Conservation (phyloP, 208 protist species). For the Kentomonas sorsogonicus region DNA sequence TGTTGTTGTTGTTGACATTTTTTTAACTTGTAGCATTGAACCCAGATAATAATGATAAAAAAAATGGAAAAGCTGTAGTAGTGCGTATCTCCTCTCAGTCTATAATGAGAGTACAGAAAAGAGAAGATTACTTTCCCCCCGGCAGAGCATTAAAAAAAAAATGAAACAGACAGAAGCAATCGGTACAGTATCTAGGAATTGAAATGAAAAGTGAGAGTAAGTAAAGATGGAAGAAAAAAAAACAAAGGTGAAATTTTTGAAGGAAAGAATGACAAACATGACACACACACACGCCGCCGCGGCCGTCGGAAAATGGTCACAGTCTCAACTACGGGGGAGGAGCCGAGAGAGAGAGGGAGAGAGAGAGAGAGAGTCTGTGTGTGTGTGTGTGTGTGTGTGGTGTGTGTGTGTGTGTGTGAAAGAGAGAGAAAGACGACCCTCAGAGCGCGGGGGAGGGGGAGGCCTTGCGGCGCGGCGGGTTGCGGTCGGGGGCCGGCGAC, state of each 20-base stretch:
- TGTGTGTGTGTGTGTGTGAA: too few relatives aligned
- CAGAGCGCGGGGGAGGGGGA: slow-evolving; percentile 36
- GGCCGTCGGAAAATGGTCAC: not conserved
- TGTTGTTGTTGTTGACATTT: too few relatives aligned
- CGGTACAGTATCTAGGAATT: not conserved
- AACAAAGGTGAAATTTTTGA: slow-evolving; percentile 7
- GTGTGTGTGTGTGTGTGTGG: slow-evolving; percentile 8
- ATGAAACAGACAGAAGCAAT: slow-evolving; percentile 9
- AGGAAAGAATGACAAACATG: not conserved
- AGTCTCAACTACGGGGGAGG: not conserved
- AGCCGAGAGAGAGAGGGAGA: not conserved
- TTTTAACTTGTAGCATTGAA: too few relatives aligned
- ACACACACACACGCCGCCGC: slow-evolving; percentile 3
- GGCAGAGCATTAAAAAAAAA: slow-evolving; percentile 13
- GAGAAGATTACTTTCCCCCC: too few relatives aligned
- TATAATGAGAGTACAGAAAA: too few relatives aligned
- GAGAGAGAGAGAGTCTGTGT: not conserved
- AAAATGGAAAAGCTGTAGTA: too few relatives aligned
- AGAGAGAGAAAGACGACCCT: not conserved
- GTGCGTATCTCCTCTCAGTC: too few relatives aligned
- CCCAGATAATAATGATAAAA: too few relatives aligned
- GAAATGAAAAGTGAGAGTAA: not conserved
- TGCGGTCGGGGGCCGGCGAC: slow-evolving; percentile 57
- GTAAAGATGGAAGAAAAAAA: slow-evolving; percentile 8
- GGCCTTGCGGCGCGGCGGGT: slow-evolving; percentile 74